These are phyloP conservation scores for Xylaria acuta DNA, from an alignment of 495 filamentous ascomycete genomes.

Conservation along the genomic window DNA sequence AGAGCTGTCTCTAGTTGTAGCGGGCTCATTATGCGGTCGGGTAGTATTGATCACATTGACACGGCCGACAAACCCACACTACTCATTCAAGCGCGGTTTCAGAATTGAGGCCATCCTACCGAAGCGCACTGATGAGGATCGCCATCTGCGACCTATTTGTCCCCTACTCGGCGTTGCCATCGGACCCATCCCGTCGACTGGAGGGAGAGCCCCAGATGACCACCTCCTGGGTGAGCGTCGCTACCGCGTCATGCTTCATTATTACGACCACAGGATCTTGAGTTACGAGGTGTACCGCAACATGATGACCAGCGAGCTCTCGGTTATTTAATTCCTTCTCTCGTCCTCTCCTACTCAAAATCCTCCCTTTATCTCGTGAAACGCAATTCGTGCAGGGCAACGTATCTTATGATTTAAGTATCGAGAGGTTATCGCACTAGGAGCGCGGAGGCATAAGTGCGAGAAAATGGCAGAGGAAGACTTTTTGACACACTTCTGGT, in stretches of 20 bases:
- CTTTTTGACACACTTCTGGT: neutral
- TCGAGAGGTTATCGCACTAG: neutral
- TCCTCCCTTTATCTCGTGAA: neutral
- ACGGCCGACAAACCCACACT: slow-evolving; percentile 36
- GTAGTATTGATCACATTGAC: slow-evolving; percentile 78
- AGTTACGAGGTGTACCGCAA: slow-evolving; percentile 73
- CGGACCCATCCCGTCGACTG: slow-evolving; percentile 50
- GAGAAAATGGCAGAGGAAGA: neutral
- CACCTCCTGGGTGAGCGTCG: slow-evolving; percentile 49
- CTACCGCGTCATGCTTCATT: slow-evolving; percentile 79
- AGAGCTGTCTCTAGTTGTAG: slow-evolving; percentile 76
- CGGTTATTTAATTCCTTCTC: neutral
- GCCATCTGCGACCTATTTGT: slow-evolving; percentile 43
- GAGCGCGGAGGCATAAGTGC: neutral
- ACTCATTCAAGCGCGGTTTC: slow-evolving; percentile 44
- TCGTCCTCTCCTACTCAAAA: neutral
- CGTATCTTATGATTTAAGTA: neutral
- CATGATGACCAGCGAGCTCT: slow-evolving; percentile 24
- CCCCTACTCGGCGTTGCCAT: slow-evolving; percentile 52
- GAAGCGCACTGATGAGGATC: slow-evolving; percentile 45
- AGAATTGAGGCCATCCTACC: slow-evolving; percentile 53
- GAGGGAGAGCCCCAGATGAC: slow-evolving; percentile 53
- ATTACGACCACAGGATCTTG: slow-evolving; percentile 75
- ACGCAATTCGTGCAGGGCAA: neutral
- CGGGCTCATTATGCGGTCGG: slow-evolving; percentile 75